Evolutionary conservation across 345 rosid species (phyloP).

Genomic region (Brassica nigra): DNA sequence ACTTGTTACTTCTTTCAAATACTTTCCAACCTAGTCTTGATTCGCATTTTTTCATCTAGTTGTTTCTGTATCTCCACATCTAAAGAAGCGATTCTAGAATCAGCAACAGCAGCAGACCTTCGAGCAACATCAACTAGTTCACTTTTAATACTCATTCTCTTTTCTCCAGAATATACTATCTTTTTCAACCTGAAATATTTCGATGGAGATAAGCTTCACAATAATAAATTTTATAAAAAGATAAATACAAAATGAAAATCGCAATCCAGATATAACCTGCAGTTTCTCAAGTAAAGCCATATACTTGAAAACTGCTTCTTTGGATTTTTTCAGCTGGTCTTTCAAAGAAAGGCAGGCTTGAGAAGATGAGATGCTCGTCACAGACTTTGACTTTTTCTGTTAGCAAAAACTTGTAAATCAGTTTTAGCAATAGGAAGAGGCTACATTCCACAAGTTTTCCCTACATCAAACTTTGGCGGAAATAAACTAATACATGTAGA

Average conservation of each 20-base stretch:
- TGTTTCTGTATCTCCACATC: conserved; percentile 67
- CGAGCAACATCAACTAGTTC: conserved; percentile 75
- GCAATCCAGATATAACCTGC: conserved; percentile 85
- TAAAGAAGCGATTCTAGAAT: conserved; percentile 65
- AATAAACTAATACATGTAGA: not conserved
- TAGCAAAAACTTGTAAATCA: conserved; percentile 19
- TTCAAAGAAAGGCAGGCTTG: conserved; percentile 57
- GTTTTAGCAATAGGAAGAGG: conserved; percentile 20
- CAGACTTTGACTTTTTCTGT: conserved; percentile 76
- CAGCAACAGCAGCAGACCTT: conserved; percentile 67
- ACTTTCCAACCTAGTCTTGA: conserved; percentile 68
- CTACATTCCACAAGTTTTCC: conserved; percentile 29
- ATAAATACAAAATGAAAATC: conserved; percentile 43
- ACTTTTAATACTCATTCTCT: conserved; percentile 69
- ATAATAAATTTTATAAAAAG: not conserved
- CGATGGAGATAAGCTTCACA: conserved; percentile 35
- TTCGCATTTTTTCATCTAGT: conserved; percentile 56
- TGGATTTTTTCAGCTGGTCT: conserved; percentile 78
- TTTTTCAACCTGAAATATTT: conserved; percentile 73
- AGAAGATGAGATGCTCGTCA: conserved; percentile 70
- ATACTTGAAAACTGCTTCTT: conserved; percentile 62
- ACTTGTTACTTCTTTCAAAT: conserved; percentile 62
- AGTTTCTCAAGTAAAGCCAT: conserved; percentile 82
- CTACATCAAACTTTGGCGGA: conserved; percentile 15
- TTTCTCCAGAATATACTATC: conserved; percentile 80